Base-by-base conservation (phyloP, 106 monocot genomes). In the Triglochin maritima region DNA sequence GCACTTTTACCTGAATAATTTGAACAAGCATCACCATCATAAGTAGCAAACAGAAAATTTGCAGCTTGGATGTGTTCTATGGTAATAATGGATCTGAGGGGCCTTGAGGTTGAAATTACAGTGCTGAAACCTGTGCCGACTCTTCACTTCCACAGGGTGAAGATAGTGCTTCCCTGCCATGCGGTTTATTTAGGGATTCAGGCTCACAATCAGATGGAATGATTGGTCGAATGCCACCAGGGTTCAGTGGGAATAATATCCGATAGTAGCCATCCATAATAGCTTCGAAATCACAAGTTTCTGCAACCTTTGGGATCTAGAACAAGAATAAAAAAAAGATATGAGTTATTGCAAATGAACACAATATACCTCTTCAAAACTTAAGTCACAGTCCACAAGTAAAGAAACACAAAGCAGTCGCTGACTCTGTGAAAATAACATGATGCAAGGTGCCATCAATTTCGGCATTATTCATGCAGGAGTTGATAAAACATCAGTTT, bases 161-260 rank as follows among this genome's bases (percentile, higher is more conserved):
- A n/a, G 57, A 57, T 8, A 69, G 57, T 46, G 15, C 6, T 57
- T 69, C 46, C 57, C 68, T 69, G 12, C 56, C 56, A 78, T 90
- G 94, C 8, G 87, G 85, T 66, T 68, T 66, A 29, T 78, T 80
- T 53, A 95, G 83, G 17, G 17, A 68, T 17, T 85, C 81, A 2
- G 59, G 71, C 55, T 79, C 44, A 16, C 81, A 90, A 51, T 9
- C 85, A 13, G 68, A 79, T 9, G 94, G 94, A 43, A 79, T 60
- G 12, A 81, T 60, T 45, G 94, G 94, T 29, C 71, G 77, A 66
- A 95, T 95, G 65, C 79, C 68, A 6, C 94, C 75, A 10, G 94
- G 94, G 60, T 95, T 95, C 56, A 95, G 66, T 0, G 94, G 94
- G 70, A 95, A 95, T 43, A 95, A 71, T 44, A 78, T 83, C n/a